Conservation (phyloP, 1,284 basidiomycete genomes). For the Termitomyces sp. region DNA sequence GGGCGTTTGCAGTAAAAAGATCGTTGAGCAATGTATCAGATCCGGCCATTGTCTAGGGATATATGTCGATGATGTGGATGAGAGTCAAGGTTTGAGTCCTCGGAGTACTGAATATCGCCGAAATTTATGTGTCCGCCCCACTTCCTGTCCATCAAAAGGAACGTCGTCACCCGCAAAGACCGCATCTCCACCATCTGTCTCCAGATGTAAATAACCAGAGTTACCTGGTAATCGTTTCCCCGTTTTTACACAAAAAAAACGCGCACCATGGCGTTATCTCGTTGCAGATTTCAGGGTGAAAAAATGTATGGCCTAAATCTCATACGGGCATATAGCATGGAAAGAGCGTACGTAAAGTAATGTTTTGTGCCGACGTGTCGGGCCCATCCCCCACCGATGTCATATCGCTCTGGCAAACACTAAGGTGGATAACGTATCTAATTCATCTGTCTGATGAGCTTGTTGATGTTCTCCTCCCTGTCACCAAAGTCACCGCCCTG, state of each 20-base stretch:
- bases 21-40: slow-evolving; percentile 31
- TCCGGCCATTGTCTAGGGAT: slow-evolving; percentile 4
- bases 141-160: too few relatives aligned
- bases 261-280: not conserved
- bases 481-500: slow-evolving; percentile 96
- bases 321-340: slow-evolving; percentile 8
- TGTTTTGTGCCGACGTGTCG: slow-evolving; percentile 20
- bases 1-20: slow-evolving; percentile 52
- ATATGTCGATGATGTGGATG: not conserved
- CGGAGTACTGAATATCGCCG: too few relatives aligned
- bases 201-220: not conserved
- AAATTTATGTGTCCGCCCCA: too few relatives aligned
- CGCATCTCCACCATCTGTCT: too few relatives aligned
- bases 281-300: not conserved
- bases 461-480: slow-evolving; percentile 95
- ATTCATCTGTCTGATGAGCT: slow-evolving; percentile 97
- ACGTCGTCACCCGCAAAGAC: too few relatives aligned
- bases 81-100: not conserved
- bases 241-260: not conserved
- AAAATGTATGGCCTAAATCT: slow-evolving; percentile 14
- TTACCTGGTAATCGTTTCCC: not conserved
- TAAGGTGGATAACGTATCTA: slow-evolving; percentile 29
- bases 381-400: slow-evolving; percentile 12
- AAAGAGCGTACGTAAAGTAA: slow-evolving; percentile 14
- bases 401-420: slow-evolving; percentile 17